Percentiles rank a stretch among this genome's conserved stretches.
Evolutionary conservation across 192 early-diverging fungal species (phyloP).

Genomic region (Lobosporangium transversale): DNA sequence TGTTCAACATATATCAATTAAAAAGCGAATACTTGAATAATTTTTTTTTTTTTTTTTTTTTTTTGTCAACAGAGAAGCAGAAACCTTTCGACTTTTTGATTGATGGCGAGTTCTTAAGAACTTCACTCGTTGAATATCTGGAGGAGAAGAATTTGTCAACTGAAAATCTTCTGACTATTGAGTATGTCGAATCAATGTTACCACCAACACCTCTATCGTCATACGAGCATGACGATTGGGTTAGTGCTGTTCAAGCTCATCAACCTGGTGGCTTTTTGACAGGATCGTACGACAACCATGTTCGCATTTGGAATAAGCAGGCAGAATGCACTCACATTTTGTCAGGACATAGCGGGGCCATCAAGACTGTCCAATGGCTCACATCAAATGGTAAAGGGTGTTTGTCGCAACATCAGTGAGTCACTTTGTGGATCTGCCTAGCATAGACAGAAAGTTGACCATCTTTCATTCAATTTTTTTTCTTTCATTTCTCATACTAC

Average conservation of each 20-base stretch:
- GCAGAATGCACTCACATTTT: constrained; percentile 74
- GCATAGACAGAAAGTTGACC: too few relatives aligned
- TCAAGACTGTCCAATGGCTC: constrained; percentile 83
- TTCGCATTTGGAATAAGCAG: constrained; percentile 85
- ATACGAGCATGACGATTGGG: constrained; percentile 96
- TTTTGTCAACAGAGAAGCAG: constrained; percentile 74
- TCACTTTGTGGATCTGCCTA: too few relatives aligned
- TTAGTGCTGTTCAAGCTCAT: constrained; percentile 74
- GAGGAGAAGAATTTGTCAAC: constrained; percentile 71
- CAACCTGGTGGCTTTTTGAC: constrained; percentile 69
- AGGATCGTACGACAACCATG: constrained; percentile 85
- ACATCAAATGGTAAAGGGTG: constrained; percentile 65
- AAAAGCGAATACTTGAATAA: too few relatives aligned
- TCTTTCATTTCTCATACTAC: constrained; percentile 1
- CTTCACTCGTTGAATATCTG: constrained; percentile 79
- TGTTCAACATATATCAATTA: too few relatives aligned
- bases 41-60: too few relatives aligned
- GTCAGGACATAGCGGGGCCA: constrained; percentile 73
- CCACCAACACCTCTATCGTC: constrained; percentile 83
- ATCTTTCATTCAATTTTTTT: too few relatives aligned
- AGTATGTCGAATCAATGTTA: constrained; percentile 93
- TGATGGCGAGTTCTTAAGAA: constrained; percentile 89
- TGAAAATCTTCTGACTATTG: constrained; percentile 86
- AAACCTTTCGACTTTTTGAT: constrained; percentile 94
- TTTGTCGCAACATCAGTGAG: too few relatives aligned